These are phyloP conservation scores for Microsporum canis DNA, from an alignment of 2,329 filamentous ascomycete species.

Conservation along the genomic window DNA sequence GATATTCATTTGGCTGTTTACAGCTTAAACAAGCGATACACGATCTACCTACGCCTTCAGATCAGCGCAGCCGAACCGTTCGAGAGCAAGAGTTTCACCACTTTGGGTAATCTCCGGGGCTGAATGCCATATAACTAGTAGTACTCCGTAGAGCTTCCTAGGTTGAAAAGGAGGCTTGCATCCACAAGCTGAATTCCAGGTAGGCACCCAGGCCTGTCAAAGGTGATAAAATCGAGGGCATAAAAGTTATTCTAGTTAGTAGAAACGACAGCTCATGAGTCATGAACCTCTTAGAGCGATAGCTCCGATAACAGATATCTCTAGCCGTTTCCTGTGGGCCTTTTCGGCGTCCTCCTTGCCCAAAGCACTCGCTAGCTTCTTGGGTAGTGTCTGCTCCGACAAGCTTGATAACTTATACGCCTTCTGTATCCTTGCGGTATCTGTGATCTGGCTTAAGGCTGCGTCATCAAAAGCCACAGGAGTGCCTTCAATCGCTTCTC, in stretches of 20 bases:
- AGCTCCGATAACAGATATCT: conserved; percentile 58
- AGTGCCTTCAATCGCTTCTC: conserved; percentile 50
- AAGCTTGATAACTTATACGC: conserved; percentile 59
- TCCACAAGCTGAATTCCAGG: neutral
- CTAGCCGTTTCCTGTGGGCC: conserved; percentile 42
- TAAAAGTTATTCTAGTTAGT: neutral
- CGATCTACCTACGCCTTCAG: too few species aligned
- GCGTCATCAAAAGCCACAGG: conserved; percentile 51
- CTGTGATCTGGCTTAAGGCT: conserved; percentile 47
- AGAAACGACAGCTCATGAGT: neutral
- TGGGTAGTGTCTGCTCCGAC: neutral
- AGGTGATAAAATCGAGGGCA: neutral
- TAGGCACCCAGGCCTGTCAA: neutral
- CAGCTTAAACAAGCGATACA: too few species aligned
- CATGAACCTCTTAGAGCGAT: conserved; percentile 64
- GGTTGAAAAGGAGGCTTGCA: too few species aligned
- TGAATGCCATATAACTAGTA: too few species aligned
- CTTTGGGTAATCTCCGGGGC: too few species aligned
- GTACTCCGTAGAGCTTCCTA: too few species aligned
- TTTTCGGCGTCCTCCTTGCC: conserved; percentile 14
- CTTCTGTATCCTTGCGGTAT: conserved; percentile 62
- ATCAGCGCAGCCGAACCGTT: too few species aligned
- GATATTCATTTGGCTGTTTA: too few species aligned
- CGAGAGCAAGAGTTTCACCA: too few species aligned
- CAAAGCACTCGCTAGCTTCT: neutral